Base-by-base conservation (phyloP, 805 yeast genomes). In the Ogataea corticis region DNA sequence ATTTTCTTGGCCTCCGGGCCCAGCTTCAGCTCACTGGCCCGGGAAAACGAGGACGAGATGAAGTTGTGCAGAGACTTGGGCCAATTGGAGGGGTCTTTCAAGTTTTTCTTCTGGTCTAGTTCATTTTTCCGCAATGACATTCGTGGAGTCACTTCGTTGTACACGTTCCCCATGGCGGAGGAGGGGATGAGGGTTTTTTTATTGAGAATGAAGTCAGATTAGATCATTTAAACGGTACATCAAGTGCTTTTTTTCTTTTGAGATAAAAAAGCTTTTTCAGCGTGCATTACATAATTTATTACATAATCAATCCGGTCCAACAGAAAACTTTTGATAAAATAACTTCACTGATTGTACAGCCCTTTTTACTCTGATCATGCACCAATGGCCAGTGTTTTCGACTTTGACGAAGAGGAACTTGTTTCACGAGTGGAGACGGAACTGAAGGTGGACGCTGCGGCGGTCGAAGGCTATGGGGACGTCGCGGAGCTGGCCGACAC, bases 41-140 rank as follows among this genome's bases (percentile, higher is more conserved):
- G 60, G 12, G 58, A 55, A 55, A 82, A 82, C 33, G 80, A 68
- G 10, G 64, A 51, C 4, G 69, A 67, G 6, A 82, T 79, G 58
- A 80, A 83, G 12, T 62, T 58, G 56, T 73, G 79, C 33, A 83
- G 62, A 3, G 74, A 58, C n/a, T 61, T 68, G 1, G 87, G 88
- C 86, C 86, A 82, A 41, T 56, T 59, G 32, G 57, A 52, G 1
- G 69, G 68, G 41, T 65, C 63, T 25, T 54, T 58, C 37, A 56
- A 52, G 30, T 56, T 41, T 41, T 51, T 52, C 25, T 46, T 55
- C 15, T 40, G 39, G 29, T 38, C 38, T 3, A 28, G 30, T n/a
- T 29, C 42, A 4, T 38, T 23, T 5, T 44, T 49, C 27, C 45
- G 46, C 16, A 54, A 49, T 12, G 62, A 54, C 1, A 57, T 33